Base-by-base conservation (phyloP, 139 green algal genomes). In the Astrephomene gubernaculifera region DNA sequence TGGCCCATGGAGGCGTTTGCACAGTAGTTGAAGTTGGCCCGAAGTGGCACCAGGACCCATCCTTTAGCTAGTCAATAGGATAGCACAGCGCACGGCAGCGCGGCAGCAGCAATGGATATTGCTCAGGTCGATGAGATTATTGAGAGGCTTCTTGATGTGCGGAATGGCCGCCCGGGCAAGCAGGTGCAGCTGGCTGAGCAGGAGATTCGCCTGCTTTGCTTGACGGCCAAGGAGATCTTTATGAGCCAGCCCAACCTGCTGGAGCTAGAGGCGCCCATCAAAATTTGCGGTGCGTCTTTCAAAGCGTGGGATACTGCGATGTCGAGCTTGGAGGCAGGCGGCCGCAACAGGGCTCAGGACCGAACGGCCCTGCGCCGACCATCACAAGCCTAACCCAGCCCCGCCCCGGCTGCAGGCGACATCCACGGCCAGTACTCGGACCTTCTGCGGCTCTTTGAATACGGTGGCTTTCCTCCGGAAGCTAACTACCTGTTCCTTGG, bases 401-500 rank as follows among this genome's bases (percentile, higher is more conserved):
- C 38, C 12, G 35, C 10, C 35, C 36, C 3, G 9, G 27, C 36
- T 60, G 65, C 89, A 98, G 95, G 96, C 24, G 98, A 99, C 90
- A 99, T 99, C 41, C 98, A 99, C 90, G 98, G 98, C 6, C 98
- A 99, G 88, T 99, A 99, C 82, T 97, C 94, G 14, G 98, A 99
- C 86, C 86, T 99, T 49, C 90, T 99, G 70, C 91, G 98, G 29
- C 90, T 99, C 17, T 99, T 99, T 90, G 98, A 99, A 92, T 99
- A 99, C 60, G 97, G 97, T 35, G 96, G 97, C 41, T 99, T 99
- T 87, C 98, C 98, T 1, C 97, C 98, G 25, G 98, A 99, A 89
- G 97, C 97, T 22, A 99, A 99, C 91, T 99, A 99, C 88, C 92
- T 99, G 29, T 99, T 99, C 75, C 88, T 99, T 45, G 98, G 98